phyloP scores from a whole-genome alignment of 805 yeast species.

The Starmerella riodocensis region DNA sequence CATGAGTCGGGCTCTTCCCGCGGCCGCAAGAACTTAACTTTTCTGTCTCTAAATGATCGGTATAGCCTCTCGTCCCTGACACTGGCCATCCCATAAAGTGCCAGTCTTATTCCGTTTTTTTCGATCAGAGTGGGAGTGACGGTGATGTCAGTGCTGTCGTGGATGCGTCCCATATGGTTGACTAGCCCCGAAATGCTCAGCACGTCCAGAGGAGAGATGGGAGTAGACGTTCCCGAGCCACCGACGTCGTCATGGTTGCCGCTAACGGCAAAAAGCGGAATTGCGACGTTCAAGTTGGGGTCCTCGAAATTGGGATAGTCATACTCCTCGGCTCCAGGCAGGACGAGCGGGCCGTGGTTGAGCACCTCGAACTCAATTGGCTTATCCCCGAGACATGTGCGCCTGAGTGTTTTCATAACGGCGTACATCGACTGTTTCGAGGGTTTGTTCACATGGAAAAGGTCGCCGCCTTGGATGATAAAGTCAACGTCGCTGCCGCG shows the following conservation, averaged over 20 bases:
- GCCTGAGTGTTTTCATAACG: slow-evolving; percentile 58
- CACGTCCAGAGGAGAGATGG: slow-evolving; percentile 76
- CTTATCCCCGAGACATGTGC: slow-evolving; percentile 66
- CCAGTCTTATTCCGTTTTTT: slow-evolving; percentile 70
- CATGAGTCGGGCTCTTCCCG: slow-evolving; percentile 44
- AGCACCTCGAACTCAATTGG: slow-evolving; percentile 77
- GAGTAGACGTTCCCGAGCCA: slow-evolving; percentile 37
- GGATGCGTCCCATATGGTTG: slow-evolving; percentile 79
- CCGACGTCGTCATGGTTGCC: slow-evolving; percentile 97
- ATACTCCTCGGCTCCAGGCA: slow-evolving; percentile 44
- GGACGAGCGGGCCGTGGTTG: slow-evolving; percentile 53
- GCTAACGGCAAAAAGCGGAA: slow-evolving; percentile 83
- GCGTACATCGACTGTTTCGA: slow-evolving; percentile 73
- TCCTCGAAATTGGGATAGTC: slow-evolving; percentile 77
- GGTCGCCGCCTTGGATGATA: slow-evolving; percentile 84
- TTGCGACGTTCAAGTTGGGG: slow-evolving; percentile 72
- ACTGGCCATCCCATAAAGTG: slow-evolving; percentile 78
- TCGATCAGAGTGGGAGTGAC: slow-evolving; percentile 66
- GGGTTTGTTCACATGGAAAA: slow-evolving; percentile 85
- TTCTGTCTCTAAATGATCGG: slow-evolving; percentile 66
- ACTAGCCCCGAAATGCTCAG: slow-evolving; percentile 67
- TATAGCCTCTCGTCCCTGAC: slow-evolving; percentile 80
- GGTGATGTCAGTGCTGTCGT: slow-evolving; percentile 59
- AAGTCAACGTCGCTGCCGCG: slow-evolving; percentile 58
- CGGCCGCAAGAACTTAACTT: slow-evolving; percentile 69